These are phyloP conservation scores for Aulographum hederae DNA, from an alignment of 2,329 filamentous ascomycete species.

Conservation along the genomic window DNA sequence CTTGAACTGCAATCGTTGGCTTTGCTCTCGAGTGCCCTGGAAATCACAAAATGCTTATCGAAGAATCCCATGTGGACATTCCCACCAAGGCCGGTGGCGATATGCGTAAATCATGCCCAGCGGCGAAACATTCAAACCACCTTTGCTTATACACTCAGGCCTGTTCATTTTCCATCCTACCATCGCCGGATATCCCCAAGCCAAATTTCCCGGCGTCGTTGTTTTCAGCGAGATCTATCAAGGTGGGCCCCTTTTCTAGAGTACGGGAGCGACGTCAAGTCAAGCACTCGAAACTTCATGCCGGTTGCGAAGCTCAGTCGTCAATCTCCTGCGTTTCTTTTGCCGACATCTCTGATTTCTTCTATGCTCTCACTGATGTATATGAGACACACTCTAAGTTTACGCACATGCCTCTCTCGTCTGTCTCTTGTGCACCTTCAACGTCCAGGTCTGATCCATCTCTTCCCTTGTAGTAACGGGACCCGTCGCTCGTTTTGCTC, in stretches of 20 bases:
- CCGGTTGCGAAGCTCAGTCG: not conserved
- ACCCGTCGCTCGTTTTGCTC: slow-evolving; percentile 72
- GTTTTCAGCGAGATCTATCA: slow-evolving; percentile 94
- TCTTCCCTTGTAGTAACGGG: slow-evolving; percentile 46
- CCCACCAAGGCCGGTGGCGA: slow-evolving; percentile 38
- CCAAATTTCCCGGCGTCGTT: slow-evolving; percentile 74
- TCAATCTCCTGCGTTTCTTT: slow-evolving; percentile 2
- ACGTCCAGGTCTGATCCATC: not conserved
- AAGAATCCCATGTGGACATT: slow-evolving; percentile 41
- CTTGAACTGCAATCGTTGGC: too few species aligned
- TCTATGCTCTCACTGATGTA: too few species aligned
- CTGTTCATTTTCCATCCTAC: slow-evolving; percentile 80
- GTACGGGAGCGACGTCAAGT: not conserved
- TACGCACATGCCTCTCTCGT: too few species aligned
- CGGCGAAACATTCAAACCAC: not conserved
- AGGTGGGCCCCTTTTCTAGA: slow-evolving; percentile 32
- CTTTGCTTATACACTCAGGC: slow-evolving; percentile 30
- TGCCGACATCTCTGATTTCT: too few species aligned
- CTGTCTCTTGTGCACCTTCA: too few species aligned
- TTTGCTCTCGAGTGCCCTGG: too few species aligned
- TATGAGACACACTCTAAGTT: too few species aligned
- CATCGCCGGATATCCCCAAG: slow-evolving; percentile 71
- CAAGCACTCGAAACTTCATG: not conserved
- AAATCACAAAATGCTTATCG: slow-evolving; percentile 41
- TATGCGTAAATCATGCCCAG: slow-evolving; percentile 35